Percentiles rank a stretch among this genome's conserved stretches.
These are phyloP conservation scores for Xylariaceae sp. DNA, from an alignment of 2,329 filamentous ascomycete species.

Conservation along the genomic window DNA sequence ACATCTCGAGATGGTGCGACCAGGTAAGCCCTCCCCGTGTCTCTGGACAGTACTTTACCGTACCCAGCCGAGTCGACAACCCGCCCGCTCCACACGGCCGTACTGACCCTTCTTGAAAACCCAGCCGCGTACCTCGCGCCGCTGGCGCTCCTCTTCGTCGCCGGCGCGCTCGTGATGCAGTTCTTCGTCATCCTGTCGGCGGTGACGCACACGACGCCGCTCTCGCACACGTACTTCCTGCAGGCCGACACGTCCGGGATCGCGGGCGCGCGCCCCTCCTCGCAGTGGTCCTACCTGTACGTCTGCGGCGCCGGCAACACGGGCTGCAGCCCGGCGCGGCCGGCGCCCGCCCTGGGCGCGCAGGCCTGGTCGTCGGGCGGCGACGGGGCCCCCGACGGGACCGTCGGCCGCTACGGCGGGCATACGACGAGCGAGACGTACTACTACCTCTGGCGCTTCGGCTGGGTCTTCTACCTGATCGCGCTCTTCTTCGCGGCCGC, in stretches of 20 bases:
- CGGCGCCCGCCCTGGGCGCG: conserved; percentile 64
- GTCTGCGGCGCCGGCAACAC: conserved; percentile 60
- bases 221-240: conserved; percentile 80
- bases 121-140: conserved; percentile 17
- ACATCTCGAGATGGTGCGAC: no score
- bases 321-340: conserved; percentile 55
- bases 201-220: conserved; percentile 39
- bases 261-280: conserved; percentile 54
- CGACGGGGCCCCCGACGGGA: conserved; percentile 31
- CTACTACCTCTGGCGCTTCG: conserved; percentile 84
- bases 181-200: conserved; percentile 54
- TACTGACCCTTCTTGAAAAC: no score
- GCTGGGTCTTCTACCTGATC: conserved; percentile 86
- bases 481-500: conserved; percentile 68
- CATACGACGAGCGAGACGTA: conserved; percentile 52
- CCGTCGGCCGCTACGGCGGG: conserved; percentile 47
- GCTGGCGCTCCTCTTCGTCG: conserved; percentile 35
- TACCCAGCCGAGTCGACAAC: no score
- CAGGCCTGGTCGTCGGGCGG: conserved; percentile 53
- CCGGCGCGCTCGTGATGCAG: conserved; percentile 43
- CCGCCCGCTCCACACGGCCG: no score
- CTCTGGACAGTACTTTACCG: no score
- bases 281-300: conserved; percentile 89
- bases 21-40: no score
- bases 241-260: conserved; percentile 69